phyloP scores from a whole-genome alignment of 148 eudicot genomes.

The Amaranthus hypochondriacus region DNA sequence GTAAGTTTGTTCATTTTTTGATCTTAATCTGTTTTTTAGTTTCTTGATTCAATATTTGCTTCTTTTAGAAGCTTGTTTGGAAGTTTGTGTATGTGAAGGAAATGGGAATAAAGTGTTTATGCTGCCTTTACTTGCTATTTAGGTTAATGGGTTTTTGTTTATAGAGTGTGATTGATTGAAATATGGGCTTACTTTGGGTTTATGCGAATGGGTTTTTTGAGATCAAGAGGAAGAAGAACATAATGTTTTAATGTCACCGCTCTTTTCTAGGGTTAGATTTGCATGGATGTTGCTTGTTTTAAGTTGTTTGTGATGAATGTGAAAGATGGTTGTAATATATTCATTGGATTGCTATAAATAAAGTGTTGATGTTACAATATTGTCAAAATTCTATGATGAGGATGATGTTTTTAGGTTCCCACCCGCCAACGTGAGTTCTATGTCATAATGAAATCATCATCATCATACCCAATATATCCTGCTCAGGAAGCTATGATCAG shows the following conservation, averaged over 20 bases:
- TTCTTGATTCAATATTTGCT: background rate
- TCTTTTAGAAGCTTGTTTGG: background rate
- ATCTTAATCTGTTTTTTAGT: background rate
- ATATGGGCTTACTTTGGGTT: background rate
- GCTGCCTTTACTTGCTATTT: constrained; percentile 7
- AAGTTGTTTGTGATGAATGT: background rate
- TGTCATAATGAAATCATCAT: too few species aligned
- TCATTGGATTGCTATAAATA: background rate
- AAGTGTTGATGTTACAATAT: background rate
- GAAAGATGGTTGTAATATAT: background rate
- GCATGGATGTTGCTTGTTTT: background rate
- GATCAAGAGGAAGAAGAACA: background rate
- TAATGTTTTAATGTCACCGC: background rate
- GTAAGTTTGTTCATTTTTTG: background rate
- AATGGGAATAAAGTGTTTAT: background rate
- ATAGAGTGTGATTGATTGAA: background rate
- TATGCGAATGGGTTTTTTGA: background rate
- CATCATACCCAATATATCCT: too few species aligned
- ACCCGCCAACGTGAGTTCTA: background rate
- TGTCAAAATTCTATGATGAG: background rate
- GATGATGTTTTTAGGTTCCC: background rate
- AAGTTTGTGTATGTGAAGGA: background rate
- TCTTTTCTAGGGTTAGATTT: background rate
- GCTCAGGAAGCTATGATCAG: too few species aligned
- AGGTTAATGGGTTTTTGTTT: background rate